Base-by-base conservation (phyloP, 345 rosid species). In the Salix viminalis region DNA sequence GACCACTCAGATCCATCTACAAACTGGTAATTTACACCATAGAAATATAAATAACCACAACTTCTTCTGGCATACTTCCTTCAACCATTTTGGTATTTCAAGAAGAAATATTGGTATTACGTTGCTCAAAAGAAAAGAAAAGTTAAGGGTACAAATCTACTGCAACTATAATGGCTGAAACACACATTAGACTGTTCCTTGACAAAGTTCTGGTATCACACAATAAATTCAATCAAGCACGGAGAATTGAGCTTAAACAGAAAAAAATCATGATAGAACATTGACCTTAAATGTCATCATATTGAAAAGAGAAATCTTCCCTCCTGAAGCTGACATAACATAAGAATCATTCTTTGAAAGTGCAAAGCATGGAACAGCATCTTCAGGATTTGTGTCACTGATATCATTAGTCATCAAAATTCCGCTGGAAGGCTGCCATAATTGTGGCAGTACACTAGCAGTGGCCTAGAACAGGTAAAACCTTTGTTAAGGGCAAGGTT, bases 321-420 rank as follows among this genome's bases (percentile, higher is more conserved):
- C 95, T 65, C 98, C 95, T 69, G 98, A 94, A 60, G 95, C 91
- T 61, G 98, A 94, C 91, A 90, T 86, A 8, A 92, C 88, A 73
- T 87, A 89, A 28, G 87, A 81, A 82, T 88, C 91, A 69, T 90
- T 85, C 91, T 87, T 87, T 18, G 90, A 90, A 69, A 94, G 87
- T 60, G 94, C 96, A 85, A 90, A 94, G 83, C 98, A 90, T 5
- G 96, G 84, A 82, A 94, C 90, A 65, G 92, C 90, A 8, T 89
- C 94, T 85, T 94, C 96, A 71, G 90, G 92, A 56, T 85, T 94
- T 39, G 89, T 71, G 62, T 88, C 90, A 15, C 86, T 80, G 50
- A 69, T 81, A 68, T 89, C 91, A 88, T 92, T 94, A 54, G 90
- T 92, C 97, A 90, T 90, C 77, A 87, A 67, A 70, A 81, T 88